Percentiles rank a stretch among this genome's conserved stretches.
Evolutionary conservation across 1,284 basidiomycete species (phyloP).

Genomic region (Cryptococcus jaspeensis): DNA sequence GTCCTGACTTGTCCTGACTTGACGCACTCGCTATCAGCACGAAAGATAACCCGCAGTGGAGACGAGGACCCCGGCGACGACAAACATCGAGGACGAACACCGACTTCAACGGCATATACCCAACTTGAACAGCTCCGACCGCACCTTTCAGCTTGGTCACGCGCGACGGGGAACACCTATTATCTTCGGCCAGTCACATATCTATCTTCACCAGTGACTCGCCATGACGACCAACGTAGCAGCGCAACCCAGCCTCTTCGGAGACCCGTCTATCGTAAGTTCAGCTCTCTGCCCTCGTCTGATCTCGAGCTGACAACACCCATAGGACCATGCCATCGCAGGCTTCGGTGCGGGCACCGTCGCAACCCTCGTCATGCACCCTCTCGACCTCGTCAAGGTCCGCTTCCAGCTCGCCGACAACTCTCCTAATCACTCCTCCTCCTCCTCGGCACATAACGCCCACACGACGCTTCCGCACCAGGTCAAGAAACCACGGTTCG

Average conservation of each 20-base stretch:
- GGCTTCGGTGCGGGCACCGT: conserved; percentile 91
- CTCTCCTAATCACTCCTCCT: conserved; percentile 4
- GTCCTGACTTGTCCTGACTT: too few relatives aligned
- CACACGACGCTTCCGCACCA: conserved; percentile 9
- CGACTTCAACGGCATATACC: too few relatives aligned
- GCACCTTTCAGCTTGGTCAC: neutral
- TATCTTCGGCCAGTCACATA: too few relatives aligned
- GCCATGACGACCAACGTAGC: conserved; percentile 1
- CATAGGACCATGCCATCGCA: conserved; percentile 81
- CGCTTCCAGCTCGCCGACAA: conserved; percentile 85
- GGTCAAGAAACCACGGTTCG: conserved; percentile 58
- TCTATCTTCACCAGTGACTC: neutral
- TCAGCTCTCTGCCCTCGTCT: neutral
- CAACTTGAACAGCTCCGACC: neutral
- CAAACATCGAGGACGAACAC: too few relatives aligned
- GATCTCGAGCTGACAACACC: neutral
- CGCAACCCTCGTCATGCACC: conserved; percentile 95
- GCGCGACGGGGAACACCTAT: too few relatives aligned
- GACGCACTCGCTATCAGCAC: too few relatives aligned
- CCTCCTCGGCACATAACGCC: conserved; percentile 10
- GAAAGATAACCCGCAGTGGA: too few relatives aligned
- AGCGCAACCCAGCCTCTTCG: conserved; percentile 29
- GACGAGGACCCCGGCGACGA: too few relatives aligned
- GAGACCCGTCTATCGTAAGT: conserved; percentile 47
- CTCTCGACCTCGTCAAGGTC: conserved; percentile 93